These are phyloP conservation scores for Adansonia rubrostipa DNA, from an alignment of 441 rosid species.

Conservation along the genomic window DNA sequence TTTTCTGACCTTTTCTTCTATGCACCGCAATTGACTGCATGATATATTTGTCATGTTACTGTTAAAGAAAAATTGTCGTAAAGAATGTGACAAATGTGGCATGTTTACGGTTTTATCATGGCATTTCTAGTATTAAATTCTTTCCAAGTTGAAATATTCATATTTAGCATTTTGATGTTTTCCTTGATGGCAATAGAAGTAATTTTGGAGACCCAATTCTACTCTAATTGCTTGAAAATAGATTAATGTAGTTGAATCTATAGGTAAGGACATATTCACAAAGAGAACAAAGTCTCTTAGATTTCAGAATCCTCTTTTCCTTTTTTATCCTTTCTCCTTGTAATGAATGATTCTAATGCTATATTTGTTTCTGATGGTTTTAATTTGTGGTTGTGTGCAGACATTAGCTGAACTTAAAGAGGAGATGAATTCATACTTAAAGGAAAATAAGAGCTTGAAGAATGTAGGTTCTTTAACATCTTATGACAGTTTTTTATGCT, in stretches of 20 bases:
- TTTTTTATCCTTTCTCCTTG: no score
- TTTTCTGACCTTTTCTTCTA: constrained; percentile 1
- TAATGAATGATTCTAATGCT: not conserved
- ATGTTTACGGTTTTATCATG: not conserved
- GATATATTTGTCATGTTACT: not conserved
- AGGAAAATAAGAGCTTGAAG: constrained; percentile 62
- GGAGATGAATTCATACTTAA: constrained; percentile 59
- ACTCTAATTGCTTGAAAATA: no score
- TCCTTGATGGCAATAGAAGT: not conserved
- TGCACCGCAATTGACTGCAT: not conserved
- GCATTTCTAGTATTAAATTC: not conserved
- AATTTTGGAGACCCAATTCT: not conserved
- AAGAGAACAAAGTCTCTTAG: not conserved
- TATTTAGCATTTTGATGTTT: not conserved
- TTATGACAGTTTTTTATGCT: not conserved
- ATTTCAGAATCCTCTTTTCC: not conserved
- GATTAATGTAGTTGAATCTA: not conserved
- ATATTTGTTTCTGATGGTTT: constrained; percentile 11
- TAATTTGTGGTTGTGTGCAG: constrained; percentile 43
- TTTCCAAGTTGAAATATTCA: not conserved
- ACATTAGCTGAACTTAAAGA: constrained; percentile 80
- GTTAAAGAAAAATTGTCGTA: not conserved
- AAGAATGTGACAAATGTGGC: not conserved
- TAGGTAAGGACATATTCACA: not conserved
- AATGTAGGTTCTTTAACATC: constrained; percentile 44